These are phyloP conservation scores for Talaromyces proteolyticus DNA, from an alignment of 495 filamentous ascomycete species.

Conservation along the genomic window DNA sequence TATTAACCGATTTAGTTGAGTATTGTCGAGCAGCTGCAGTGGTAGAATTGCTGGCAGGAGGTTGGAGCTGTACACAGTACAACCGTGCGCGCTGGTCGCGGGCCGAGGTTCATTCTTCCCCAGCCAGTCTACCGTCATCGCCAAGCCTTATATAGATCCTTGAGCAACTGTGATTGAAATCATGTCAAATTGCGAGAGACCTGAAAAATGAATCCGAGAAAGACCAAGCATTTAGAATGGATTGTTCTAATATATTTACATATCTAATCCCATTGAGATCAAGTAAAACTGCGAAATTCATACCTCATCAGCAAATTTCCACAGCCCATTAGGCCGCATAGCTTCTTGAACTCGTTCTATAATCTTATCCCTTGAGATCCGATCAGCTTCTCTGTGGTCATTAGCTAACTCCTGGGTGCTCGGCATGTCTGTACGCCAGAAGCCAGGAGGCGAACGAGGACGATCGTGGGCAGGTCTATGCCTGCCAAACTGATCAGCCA, in stretches of 20 bases:
- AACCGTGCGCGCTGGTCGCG: background rate
- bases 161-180: too few species aligned
- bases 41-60: too few species aligned
- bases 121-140: too few species aligned
- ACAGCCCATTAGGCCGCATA: conserved; percentile 66
- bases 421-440: conserved; percentile 87
- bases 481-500: conserved; percentile 68
- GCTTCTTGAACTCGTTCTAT: conserved; percentile 76
- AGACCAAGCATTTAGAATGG: too few species aligned
- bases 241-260: too few species aligned
- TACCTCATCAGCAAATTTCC: conserved; percentile 73
- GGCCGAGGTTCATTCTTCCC: conserved; percentile 20
- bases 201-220: too few species aligned
- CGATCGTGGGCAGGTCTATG: conserved; percentile 73
- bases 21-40: too few species aligned
- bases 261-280: too few species aligned
- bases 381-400: conserved; percentile 55
- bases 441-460: conserved; percentile 69
- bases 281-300: too few species aligned
- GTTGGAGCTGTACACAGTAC: too few species aligned
- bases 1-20: conserved; percentile 1
- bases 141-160: too few species aligned
- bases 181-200: too few species aligned
- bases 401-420: conserved; percentile 67
- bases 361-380: conserved; percentile 54